Evolutionary conservation across 2,329 filamentous ascomycete genomes (phyloP), one percentile per base, ranked within the genome.

Genomic region (Drechslerella coelobrocha): DNA sequence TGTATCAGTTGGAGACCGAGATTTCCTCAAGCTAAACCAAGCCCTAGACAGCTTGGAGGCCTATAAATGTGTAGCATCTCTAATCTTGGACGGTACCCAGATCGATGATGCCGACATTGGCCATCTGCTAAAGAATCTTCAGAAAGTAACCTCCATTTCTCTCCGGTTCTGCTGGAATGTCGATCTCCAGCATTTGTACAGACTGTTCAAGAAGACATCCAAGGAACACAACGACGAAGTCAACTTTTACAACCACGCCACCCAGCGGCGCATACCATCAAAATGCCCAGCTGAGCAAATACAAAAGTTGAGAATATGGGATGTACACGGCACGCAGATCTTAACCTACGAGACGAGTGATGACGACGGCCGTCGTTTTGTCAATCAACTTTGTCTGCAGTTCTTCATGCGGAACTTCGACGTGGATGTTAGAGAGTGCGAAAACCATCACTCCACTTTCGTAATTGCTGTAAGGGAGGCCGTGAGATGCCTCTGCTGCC

Each of bases 341-440:
- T 31, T 71, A 21, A 48, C 55, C 6, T 34, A 63, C 26, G 66
- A 71, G 31, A 63, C 23, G 17, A 52, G 50, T 17, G 66, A 59
- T 23, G 61, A 71, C 23, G 61, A 71, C 23, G 66, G 66, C 0
- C 59, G 59, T 31, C 47, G 66, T 2, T 29, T 71, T 31, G 52
- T 71, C 31, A 63, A 59, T 31, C 59, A 71, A 19, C 59, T 71
- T n/a, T 39, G 34, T 14, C 45, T 59, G 12, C 59, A 59, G 19
- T 63, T 63, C 48, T 71, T 71, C 29, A 71, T 71, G 21, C 41
- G 66, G 29, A 71, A 71, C 31, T 71, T 71, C 27, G 59, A 63
- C 29, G 23, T 57, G 12, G 66, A 71, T 26, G 47, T 71, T 2
- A 41, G 48, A 19, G 59, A 51, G 54, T 71, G 66, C 19, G 34